Evolutionary conservation across 805 yeast species (phyloP), one percentile per base, ranked within the genome.

Genomic region (Monosporozyma aquatica): DNA sequence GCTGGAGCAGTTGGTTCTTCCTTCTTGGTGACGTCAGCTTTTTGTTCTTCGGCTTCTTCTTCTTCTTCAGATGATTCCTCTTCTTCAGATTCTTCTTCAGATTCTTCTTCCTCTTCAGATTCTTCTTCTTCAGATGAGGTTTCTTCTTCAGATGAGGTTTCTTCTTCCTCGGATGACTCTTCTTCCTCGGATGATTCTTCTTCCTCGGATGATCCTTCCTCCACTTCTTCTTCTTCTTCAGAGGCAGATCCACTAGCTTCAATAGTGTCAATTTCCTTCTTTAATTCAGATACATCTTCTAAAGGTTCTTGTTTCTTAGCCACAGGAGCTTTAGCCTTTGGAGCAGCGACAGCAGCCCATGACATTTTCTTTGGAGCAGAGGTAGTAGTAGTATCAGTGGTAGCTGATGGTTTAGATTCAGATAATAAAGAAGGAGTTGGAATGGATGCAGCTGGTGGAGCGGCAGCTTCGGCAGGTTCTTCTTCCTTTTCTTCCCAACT

Each of bases 311-410:
- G 29, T 22, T 42, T 37, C 13, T 28, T 30, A 59, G 21, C 61
- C 34, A 54, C 33, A 18, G 23, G 22, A 32, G 23, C 48, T 42
- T 55, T 61, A 28, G 67, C 61, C 54, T 72, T 70, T 36, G 86
- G 80, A 43, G 76, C 65, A 41, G 80, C 80, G 52, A 81, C 75
- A 14, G 87, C 75, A 24, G 87, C 86, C 84, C 87, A 80, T 5
- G 86, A 70, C 54, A 69, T 67, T 50, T 67, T 60, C 52, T 56
- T 60, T 27, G 44, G 40, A 26, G 18, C 28, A 15, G 28, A 10
- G 9, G 28, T 18, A 8, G 18, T 18, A 15, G 30, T 10, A 20
- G 47, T 22, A 10, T n/a, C n/a, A n/a, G n/a, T n/a, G n/a, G n/a
- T n/a, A n/a, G n/a, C n/a, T n/a, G n/a, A n/a, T n/a, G 41, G 40